Percentiles rank a stretch among this genome's conserved stretches.
phyloP scores from a whole-genome alignment of 192 early-diverging fungal species.

The Funneliformis geosporum region DNA sequence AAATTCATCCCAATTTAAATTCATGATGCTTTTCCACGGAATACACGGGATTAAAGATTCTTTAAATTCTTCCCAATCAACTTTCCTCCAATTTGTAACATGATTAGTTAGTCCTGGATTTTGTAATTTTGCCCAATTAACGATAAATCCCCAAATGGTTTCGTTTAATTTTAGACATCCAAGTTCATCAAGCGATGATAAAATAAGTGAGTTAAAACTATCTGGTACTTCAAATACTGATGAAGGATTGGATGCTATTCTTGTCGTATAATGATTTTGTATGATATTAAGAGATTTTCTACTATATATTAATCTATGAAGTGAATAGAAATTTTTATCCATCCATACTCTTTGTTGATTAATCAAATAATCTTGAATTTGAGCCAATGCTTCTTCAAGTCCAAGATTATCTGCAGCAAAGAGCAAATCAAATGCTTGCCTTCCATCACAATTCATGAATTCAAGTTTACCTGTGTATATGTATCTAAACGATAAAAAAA shows the following conservation, averaged over 20 bases:
- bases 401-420: slow-evolving; percentile 20
- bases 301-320: background rate
- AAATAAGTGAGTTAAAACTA: background rate
- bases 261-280: background rate
- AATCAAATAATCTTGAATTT: slow-evolving; percentile 14
- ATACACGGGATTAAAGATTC: background rate
- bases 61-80: slow-evolving; percentile 17
- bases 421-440: slow-evolving; percentile 4
- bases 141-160: slow-evolving; percentile 5
- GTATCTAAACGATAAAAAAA: slow-evolving; percentile 4
- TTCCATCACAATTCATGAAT: slow-evolving; percentile 1
- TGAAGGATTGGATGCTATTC: background rate
- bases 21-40: slow-evolving; percentile 12
- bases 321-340: slow-evolving; percentile 6
- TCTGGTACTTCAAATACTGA: background rate
- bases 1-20: slow-evolving; percentile 9
- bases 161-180: slow-evolving; percentile 13
- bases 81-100: slow-evolving; percentile 1
- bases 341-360: slow-evolving; percentile 8
- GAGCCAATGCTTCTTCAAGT: background rate
- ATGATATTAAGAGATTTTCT: background rate
- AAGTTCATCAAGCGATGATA: background rate
- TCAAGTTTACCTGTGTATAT: slow-evolving; percentile 18
- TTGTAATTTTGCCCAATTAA: slow-evolving; percentile 18
- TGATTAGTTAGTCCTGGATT: background rate